Base-by-base conservation (phyloP, 768 basidiomycete species). In the Leccinum subtestaceum region DNA sequence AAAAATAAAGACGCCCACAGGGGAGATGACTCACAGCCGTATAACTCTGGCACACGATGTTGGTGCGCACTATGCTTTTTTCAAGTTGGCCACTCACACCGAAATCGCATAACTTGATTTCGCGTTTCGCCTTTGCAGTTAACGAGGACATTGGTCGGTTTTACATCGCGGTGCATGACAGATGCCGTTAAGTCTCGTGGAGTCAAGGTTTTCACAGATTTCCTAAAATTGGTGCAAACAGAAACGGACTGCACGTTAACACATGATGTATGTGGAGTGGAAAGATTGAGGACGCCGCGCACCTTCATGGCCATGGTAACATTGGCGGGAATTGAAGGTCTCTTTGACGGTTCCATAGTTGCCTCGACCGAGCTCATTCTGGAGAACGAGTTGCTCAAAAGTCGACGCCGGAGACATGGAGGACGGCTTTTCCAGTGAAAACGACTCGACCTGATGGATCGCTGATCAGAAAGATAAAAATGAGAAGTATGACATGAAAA, bases 251-350 rank as follows among this genome's bases (percentile, higher is more conserved):
- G 47, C 17, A 52, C 60, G 23, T 54, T 6, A 60, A 38, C 29
- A 40, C 43, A 59, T 59, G 61, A 67, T 58, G 51, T 56, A 36
- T 61, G n/a, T 40, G 23, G 54, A 49, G 59, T 27, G 21, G 43
- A 55, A 23, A 34, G 9, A 47, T 5, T 27, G 13, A 38, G 15
- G 11, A 68, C 79, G 17, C 15, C 4, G 40, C 40, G 52, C 54
- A 95, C 96, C 88, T 99, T 99, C 93, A 98, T 96, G 11, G 96
- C 96, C 95, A 99, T 98, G 59, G 84, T 83, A 47, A 98, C 93
- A 56, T 95, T 95, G 9, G 93, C 97, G 4, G 95, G 95, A 61
- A 84, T 91, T 98, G 96, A 36, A 93, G 77, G 2, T 97, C 96
- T 72, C 91, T 92, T 79, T 95, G 95, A 99, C 97, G 2, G 95